phyloP scores from a whole-genome alignment of 257 asterid species.

The Solanum raphanifolium region DNA sequence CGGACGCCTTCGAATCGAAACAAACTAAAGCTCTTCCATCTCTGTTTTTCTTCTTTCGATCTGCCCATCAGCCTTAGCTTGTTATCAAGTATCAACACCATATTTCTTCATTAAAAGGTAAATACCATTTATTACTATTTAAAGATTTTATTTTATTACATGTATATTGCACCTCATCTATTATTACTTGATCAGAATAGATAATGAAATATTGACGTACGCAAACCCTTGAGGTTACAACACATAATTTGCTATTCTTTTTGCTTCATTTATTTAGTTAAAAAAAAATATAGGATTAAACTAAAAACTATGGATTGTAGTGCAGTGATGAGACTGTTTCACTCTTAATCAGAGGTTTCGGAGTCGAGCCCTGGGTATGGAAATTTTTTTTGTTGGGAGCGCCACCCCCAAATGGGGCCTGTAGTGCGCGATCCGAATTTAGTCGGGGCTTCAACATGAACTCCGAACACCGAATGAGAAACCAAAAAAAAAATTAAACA shows the following conservation, averaged over 20 bases:
- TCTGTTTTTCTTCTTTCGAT: too few relatives aligned
- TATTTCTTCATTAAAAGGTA: background rate
- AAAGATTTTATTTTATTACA: background rate
- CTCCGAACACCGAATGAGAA: background rate
- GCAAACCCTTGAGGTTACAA: background rate
- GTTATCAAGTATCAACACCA: background rate
- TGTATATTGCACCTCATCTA: background rate
- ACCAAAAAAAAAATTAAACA: too few relatives aligned
- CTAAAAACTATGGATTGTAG: too few relatives aligned
- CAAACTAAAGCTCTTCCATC: background rate
- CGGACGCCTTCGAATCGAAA: background rate
- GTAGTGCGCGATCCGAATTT: rapidly evolving
- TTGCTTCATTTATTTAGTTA: background rate
- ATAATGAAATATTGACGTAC: background rate
- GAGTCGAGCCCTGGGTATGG: background rate
- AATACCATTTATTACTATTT: background rate
- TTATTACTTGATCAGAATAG: too few relatives aligned
- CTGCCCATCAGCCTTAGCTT: too few relatives aligned
- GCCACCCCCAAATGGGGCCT: rapidly evolving
- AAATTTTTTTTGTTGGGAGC: background rate
- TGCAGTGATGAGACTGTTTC: background rate
- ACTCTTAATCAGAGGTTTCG: too few relatives aligned
- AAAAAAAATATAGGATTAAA: background rate
- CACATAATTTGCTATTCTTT: background rate
- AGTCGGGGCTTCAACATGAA: too few relatives aligned